Percentiles rank a stretch among this genome's conserved stretches.
Conservation (phyloP, 805 yeast genomes). For the Cyberlindnera galapagoensis region DNA sequence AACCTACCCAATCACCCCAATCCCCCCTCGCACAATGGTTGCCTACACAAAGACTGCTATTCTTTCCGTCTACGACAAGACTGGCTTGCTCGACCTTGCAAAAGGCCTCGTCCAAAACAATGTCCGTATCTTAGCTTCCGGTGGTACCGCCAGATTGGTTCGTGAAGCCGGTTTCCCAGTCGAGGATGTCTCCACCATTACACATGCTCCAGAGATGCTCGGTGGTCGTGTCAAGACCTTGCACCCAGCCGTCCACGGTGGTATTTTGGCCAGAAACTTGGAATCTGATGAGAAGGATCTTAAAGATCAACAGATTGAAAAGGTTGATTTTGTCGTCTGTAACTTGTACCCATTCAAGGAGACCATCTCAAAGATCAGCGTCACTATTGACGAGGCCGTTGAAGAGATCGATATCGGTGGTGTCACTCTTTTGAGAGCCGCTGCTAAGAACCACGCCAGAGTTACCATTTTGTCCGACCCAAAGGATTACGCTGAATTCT, state of each 20-base stretch:
- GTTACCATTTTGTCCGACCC: constrained; percentile 96
- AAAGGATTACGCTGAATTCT: constrained; percentile 79
- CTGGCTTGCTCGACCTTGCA: constrained; percentile 92
- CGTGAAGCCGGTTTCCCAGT: constrained; percentile 98
- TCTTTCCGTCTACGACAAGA: constrained; percentile 93
- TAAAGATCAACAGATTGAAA: constrained; percentile 82
- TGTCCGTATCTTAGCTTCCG: constrained; percentile 91
- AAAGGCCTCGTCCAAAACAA: constrained; percentile 86
- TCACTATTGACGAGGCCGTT: constrained; percentile 94
- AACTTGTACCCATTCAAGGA: constrained; percentile 98
- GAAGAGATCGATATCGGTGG: constrained; percentile 99
- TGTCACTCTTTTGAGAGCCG: constrained; percentile 94
- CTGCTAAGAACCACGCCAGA: constrained; percentile 96
- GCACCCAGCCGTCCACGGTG: constrained; percentile 99
- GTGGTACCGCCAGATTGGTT: constrained; percentile 92
- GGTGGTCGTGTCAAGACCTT: constrained; percentile 98
- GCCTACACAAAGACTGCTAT: constrained; percentile 77
- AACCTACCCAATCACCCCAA: too few relatives aligned
- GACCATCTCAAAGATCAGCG: constrained; percentile 92
- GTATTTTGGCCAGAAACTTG: constrained; percentile 89
- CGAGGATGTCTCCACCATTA: constrained; percentile 89
- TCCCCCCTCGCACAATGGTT: constrained; percentile 16
- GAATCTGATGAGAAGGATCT: constrained; percentile 88
- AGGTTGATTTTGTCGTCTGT: constrained; percentile 95
- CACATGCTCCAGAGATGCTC: constrained; percentile 98